Evolutionary conservation across 495 filamentous ascomycete genomes (phyloP).

Genomic region (Neurospora hispaniola): DNA sequence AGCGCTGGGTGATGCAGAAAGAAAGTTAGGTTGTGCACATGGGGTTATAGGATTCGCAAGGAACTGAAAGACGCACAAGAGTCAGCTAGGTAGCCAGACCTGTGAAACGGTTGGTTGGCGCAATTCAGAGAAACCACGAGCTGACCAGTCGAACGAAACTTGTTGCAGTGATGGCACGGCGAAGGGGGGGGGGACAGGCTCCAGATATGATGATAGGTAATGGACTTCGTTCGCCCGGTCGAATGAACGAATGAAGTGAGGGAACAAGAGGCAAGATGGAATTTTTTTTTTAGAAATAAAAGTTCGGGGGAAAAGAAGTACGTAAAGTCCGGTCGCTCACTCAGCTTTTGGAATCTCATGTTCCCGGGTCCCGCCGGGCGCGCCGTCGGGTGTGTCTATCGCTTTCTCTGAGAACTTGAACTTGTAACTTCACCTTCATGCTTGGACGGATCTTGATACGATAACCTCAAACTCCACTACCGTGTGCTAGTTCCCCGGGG

Average conservation of each 20-base stretch:
- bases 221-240: background rate
- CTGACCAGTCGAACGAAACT: conserved; percentile 2
- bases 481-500: background rate
- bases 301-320: background rate
- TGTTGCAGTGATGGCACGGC: background rate
- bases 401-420: background rate
- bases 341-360: background rate
- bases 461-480: background rate
- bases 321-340: background rate
- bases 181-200: background rate
- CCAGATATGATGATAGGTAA: background rate
- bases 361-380: background rate
- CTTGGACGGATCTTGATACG: background rate
- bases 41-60: conserved; percentile 6
- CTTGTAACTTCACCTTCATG: background rate
- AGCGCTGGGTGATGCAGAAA: conserved; percentile 29
- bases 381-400: background rate
- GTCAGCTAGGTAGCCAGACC: background rate
- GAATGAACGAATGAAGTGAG: background rate
- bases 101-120: conserved; percentile 18
- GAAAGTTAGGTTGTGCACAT: conserved; percentile 24
- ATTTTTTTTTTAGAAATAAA: background rate
- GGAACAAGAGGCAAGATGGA: background rate
- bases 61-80: background rate
- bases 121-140: conserved; percentile 14